Base-by-base conservation (phyloP, 768 basidiomycete genomes). In the Boletus bicolor region DNA sequence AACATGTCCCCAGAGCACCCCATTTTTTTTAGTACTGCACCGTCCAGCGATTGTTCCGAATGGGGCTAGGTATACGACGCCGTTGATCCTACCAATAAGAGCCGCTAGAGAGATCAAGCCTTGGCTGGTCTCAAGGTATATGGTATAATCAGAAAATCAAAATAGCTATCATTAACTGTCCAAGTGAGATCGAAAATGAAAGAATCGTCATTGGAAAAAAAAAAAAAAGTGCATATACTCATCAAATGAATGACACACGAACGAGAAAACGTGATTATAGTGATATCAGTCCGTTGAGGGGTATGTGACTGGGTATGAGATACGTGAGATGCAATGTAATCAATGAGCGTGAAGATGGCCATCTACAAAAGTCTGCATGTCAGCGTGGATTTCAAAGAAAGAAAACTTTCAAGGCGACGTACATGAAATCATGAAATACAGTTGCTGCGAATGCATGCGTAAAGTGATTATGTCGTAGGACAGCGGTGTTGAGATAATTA, bases 341-440 rank as follows among this genome's bases (percentile, higher is more conserved):
- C 38, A 58, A 62, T 61, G 59, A 65, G 42, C 61, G 68, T 71
- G 57, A 57, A 28, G 57, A 61, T 63, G 64, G 58, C 41, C 69
- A 60, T 71, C 69, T 70, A 51, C n/a, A 49, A 19, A 19, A 2
- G n/a, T 32, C 38, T 3, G 44, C 17, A 32, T 21, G 50, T 64
- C 41, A 60, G 48, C 44, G 8, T n/a, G 35, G 10, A 7, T 6
- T 6, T 47, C 30, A 12, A 39, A 14, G 30, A 32, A 10, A 48
- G 32, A 28, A 36, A 3, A 12, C 41, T 7, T 1, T 1, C 1
- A 32, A 34, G 15, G 32, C 10, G 44, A 56, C 69, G 39, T 55
- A 66, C 59, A 65, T 59, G 59, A 49, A 50, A 36, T 71, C 68
- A 52, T 70, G 66, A 58, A 42, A 58, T 72, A 68, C 68, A 71